Evolutionary conservation across 2,329 filamentous ascomycete species (phyloP).

Genomic region (Pestalotiopsis sp.): DNA sequence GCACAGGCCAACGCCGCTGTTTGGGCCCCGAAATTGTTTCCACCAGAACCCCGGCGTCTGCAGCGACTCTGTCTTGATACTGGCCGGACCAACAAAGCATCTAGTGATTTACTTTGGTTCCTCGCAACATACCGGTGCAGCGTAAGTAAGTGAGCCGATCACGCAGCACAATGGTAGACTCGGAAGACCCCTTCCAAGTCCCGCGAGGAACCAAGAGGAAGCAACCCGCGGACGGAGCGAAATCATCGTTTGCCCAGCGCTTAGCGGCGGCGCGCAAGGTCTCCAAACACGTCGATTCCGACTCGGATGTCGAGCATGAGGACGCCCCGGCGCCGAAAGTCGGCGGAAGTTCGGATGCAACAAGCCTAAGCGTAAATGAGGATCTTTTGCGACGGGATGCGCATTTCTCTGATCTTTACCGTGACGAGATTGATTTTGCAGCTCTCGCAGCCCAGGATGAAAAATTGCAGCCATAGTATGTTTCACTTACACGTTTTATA

Average conservation of each 20-base stretch:
- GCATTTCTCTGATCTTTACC: conserved; percentile 29
- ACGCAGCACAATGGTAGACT: not conserved
- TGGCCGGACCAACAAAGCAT: not conserved
- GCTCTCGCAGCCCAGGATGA: conserved; percentile 26
- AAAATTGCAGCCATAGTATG: conserved; percentile 24
- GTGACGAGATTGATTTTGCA: conserved; percentile 26
- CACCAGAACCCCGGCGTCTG: not conserved
- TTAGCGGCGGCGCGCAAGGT: not conserved
- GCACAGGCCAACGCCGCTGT: not conserved
- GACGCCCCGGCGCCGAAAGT: not conserved
- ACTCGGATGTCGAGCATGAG: not conserved
- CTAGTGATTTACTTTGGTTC: not conserved
- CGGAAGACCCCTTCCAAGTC: not conserved
- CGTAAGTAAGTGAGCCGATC: not conserved
- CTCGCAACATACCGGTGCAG: not conserved
- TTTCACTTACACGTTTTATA: conserved; percentile 16
- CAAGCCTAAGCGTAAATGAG: not conserved
- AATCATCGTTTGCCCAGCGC: conserved; percentile 9
- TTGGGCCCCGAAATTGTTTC: not conserved
- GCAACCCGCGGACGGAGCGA: conserved; percentile 21
- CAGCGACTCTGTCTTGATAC: not conserved
- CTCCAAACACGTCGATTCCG: not conserved
- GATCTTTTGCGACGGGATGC: conserved; percentile 18
- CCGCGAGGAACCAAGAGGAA: conserved; percentile 25
- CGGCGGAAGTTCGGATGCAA: not conserved